Conservation (phyloP, 2,329 filamentous ascomycete species). For the Alternaria sp. region DNA sequence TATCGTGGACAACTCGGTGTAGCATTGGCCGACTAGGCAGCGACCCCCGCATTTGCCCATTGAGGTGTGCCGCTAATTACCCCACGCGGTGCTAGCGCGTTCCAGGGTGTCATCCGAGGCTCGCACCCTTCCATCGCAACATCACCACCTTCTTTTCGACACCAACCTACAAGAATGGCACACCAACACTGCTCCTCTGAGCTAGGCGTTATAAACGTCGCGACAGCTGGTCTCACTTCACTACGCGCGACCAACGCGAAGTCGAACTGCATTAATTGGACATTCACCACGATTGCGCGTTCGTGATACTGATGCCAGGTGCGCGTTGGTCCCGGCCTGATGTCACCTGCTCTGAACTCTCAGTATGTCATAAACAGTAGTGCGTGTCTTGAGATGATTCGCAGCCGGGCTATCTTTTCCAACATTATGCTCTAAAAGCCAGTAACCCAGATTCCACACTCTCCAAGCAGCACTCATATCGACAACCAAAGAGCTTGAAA, state of each 20-base stretch:
- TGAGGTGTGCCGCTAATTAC: constrained; percentile 1
- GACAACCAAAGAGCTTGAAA: not conserved
- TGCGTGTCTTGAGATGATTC: not conserved
- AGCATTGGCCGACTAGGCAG: not conserved
- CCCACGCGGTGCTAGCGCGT: not conserved
- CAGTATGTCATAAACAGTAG: not conserved
- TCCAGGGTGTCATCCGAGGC: not conserved
- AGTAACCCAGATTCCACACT: not conserved
- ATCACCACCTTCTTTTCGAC: not conserved
- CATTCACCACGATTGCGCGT: not conserved
- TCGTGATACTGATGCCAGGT: not conserved
- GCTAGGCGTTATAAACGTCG: fast-evolving
- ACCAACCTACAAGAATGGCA: not conserved
- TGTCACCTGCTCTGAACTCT: not conserved
- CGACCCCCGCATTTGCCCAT: not conserved
- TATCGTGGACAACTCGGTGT: not conserved
- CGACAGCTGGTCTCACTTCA: not conserved
- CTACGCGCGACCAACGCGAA: not conserved
- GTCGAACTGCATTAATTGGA: not conserved
- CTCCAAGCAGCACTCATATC: not conserved
- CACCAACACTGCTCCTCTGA: not conserved
- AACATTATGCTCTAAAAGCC: not conserved
- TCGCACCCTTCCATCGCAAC: not conserved
- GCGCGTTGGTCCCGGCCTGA: not conserved
- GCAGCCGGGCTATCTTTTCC: not conserved